Conservation (phyloP, 306 rosid genomes). For the Gynostemma pentaphyllum region DNA sequence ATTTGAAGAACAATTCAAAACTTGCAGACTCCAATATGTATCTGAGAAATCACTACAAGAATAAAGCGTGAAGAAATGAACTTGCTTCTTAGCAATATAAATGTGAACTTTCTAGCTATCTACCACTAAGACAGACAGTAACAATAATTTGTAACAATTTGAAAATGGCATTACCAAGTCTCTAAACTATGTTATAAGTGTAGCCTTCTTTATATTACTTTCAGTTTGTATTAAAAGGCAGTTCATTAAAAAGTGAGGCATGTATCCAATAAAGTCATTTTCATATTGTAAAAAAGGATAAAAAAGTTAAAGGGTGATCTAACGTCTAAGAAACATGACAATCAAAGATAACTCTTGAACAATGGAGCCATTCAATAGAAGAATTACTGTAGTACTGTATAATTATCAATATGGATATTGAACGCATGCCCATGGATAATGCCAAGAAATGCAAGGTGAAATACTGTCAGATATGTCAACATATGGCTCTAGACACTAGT, state of each 20-base stretch:
- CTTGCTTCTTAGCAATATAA: slow-evolving; percentile 14
- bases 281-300: not conserved
- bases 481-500: not conserved
- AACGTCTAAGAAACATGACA: not conserved
- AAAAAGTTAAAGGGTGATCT: not conserved
- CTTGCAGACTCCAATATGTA: slow-evolving; percentile 88
- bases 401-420: not conserved
- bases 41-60: slow-evolving; percentile 50
- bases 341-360: not conserved
- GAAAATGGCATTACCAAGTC: not conserved
- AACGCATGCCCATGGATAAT: not conserved
- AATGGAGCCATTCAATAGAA: not conserved
- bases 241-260: not conserved
- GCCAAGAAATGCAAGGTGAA: not conserved
- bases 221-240: not conserved
- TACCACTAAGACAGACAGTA: not conserved
- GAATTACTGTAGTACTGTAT: not conserved
- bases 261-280: not conserved
- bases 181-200: not conserved
- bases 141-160: not conserved
- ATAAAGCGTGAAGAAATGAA: slow-evolving; percentile 25
- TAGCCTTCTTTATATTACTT: not conserved
- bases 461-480: not conserved
- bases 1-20: slow-evolving; percentile 86
- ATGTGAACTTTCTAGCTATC: not conserved